Evolutionary conservation across 306 rosid species (phyloP), one percentile per base, ranked within the genome.

Genomic region (Mucuna pruriens): DNA sequence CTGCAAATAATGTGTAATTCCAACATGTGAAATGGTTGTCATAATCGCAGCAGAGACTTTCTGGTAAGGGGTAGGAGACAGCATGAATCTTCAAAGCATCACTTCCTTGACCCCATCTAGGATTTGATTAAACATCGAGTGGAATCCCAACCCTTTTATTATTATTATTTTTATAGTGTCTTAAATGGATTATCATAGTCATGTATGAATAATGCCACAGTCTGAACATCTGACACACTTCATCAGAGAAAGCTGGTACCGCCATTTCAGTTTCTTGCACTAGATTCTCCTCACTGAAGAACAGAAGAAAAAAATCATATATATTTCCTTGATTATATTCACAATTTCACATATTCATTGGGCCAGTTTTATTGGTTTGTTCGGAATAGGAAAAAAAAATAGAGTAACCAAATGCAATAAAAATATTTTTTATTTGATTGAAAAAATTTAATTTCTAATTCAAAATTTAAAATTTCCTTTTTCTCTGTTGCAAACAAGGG

Each of bases 1-100:
- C 71, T 80, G 65, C 26, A 85, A 76, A 4, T 33, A 63, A 79
- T 81, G 81, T 34, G 48, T 9, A 67, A 75, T 33, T 64, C 71
- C 42, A 80, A 79, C 80, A 71, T 67, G 83, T 33, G 83, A 88
- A 88, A 85, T 92, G 90, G 88, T 17, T 85, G 94, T 90, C 94
- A 80, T 82, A 84, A 85, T 91, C 91, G 20, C 44, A 71, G 19
- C 58, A 76, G 80, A 81, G 91, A 92, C 90, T 89, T 89, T 89
- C 38, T 54, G 84, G 84, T 60, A 73, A 84, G 82, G 66, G 74
- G 40, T 62, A 84, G 92, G 88, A 90, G 94, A 90, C 97, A 94
- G 82, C 90, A 84, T 90, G 94, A 92, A 94, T 94, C 92, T 91
- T 83, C 83, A 89, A 86, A 84, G 86, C 71, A 87, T 79, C 84